Percentiles rank a stretch among this genome's conserved stretches.
Evolutionary conservation across 352 stramenopile species (phyloP).

Genomic region (Globisporangium acanthophoron): DNA sequence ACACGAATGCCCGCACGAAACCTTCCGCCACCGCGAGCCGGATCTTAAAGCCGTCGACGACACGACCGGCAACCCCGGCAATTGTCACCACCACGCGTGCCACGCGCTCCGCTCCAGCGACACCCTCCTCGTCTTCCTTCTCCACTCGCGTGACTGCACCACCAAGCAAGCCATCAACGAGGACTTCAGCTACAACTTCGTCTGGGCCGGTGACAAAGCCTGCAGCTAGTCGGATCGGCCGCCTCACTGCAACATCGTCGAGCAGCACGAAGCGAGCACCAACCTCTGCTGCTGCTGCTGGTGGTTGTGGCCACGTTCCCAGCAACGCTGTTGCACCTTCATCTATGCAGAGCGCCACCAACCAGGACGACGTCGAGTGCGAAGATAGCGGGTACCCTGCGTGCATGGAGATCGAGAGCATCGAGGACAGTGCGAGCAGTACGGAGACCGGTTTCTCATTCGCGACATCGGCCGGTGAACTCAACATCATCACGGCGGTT

Average conservation of each 20-base stretch:
- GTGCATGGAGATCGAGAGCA: slow-evolving; percentile 12
- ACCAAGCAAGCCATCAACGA: neutral
- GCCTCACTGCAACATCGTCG: neutral
- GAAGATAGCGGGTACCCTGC: slow-evolving; percentile 7
- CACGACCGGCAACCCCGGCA: neutral
- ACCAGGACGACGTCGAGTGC: slow-evolving; percentile 7
- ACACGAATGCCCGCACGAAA: neutral
- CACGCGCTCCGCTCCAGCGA: neutral
- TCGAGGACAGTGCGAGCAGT: slow-evolving; percentile 7
- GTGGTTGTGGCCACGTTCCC: neutral
- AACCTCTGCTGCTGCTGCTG: neutral
- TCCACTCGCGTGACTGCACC: neutral
- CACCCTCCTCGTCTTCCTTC: neutral
- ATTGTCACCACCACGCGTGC: neutral
- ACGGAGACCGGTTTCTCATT: slow-evolving; percentile 13
- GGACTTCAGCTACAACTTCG: neutral
- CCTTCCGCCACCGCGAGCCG: neutral
- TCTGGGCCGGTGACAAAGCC: neutral
- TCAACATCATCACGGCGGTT: slow-evolving; percentile 65
- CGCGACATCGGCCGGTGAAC: slow-evolving; percentile 7
- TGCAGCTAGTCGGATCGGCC: neutral
- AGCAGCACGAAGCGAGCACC: neutral
- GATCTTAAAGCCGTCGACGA: neutral
- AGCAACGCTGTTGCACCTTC: neutral
- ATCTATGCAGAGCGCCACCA: neutral